Evolutionary conservation across 192 early-diverging fungal species (phyloP).

Genomic region (Gamsiella multidivaricata): DNA sequence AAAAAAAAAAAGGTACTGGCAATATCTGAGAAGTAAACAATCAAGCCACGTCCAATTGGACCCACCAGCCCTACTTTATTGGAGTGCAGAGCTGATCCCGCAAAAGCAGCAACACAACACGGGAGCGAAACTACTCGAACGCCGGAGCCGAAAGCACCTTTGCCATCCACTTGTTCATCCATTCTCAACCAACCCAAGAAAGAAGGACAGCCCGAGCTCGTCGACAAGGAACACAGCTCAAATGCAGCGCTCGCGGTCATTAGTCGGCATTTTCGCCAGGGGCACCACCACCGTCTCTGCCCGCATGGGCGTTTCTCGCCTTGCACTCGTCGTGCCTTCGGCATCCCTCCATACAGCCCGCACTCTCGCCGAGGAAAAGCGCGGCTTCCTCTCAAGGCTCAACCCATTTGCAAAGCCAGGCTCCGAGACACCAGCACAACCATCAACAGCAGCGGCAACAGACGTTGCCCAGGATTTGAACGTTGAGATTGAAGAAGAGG

Average conservation of each 20-base stretch:
- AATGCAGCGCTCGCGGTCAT: slow-evolving; percentile 24
- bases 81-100: too few species aligned
- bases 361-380: slow-evolving; percentile 28
- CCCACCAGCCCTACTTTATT: too few species aligned
- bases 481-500: slow-evolving; percentile 43
- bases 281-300: background rate
- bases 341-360: slow-evolving; percentile 33
- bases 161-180: too few species aligned
- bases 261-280: slow-evolving; percentile 11
- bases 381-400: slow-evolving; percentile 45
- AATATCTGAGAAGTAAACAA: slow-evolving; percentile 1
- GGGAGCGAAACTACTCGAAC: too few species aligned
- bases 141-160: too few species aligned
- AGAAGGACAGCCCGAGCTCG: too few species aligned
- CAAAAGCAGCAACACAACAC: too few species aligned
- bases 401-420: slow-evolving; percentile 47
- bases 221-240: too few species aligned
- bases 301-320: background rate
- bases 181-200: too few species aligned
- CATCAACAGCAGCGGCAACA: slow-evolving; percentile 2
- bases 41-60: slow-evolving; percentile 8
- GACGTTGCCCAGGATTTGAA: slow-evolving; percentile 26
- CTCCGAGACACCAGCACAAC: background rate
- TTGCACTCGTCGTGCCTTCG: background rate
- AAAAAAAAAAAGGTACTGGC: background rate